These are phyloP conservation scores for Fraxinus xanthoxyloides DNA, from an alignment of 305 asterid species.

Conservation along the genomic window DNA sequence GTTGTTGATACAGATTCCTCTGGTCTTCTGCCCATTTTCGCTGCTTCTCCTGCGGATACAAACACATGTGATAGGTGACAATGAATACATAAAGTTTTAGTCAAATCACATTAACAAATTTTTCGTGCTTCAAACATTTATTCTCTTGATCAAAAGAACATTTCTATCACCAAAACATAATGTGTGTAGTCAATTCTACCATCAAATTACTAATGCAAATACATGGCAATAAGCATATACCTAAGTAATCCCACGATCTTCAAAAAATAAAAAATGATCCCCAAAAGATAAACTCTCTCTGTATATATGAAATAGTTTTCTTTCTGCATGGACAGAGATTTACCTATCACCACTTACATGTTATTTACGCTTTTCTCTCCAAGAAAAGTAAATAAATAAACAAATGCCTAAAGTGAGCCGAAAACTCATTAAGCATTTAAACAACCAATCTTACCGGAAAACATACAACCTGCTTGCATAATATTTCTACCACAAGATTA, in stretches of 20 bases:
- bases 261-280: background rate
- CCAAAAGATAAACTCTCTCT: background rate
- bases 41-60: conserved; percentile 67
- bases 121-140: background rate
- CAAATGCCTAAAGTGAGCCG: background rate
- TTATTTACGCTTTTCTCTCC: background rate
- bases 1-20: conserved; percentile 79
- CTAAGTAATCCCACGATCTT: background rate
- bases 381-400: background rate
- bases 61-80: conserved; percentile 7
- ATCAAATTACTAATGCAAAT: background rate
- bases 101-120: background rate
- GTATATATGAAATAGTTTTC: background rate
- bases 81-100: background rate
- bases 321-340: background rate
- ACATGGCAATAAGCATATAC: background rate
- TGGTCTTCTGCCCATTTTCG: conserved; percentile 88
- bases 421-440: background rate
- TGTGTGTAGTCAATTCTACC: background rate
- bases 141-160: background rate
- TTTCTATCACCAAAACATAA: background rate
- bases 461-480: background rate
- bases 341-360: background rate
- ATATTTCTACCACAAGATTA: background rate
- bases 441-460: background rate